Evolutionary conservation across 164 flowering plant species (phyloP).

Genomic region (Stephania cephalantha): DNA sequence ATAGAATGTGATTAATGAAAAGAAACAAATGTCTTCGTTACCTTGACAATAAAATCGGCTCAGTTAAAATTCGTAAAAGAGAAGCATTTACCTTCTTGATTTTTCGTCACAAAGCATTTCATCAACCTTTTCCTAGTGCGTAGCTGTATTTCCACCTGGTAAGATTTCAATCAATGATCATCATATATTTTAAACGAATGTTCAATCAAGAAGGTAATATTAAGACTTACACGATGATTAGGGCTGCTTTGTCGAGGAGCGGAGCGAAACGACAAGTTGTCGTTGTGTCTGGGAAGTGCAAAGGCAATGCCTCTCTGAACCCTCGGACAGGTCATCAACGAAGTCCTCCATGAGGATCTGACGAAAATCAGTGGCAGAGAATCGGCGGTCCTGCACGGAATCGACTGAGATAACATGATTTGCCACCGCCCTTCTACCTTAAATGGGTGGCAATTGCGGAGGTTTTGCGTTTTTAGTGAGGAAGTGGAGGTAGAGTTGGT

Average conservation of each 20-base stretch:
- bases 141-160: constrained; percentile 41
- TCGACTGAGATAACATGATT: constrained; percentile 3
- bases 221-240: constrained; percentile 12
- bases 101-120: constrained; percentile 13
- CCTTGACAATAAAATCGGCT: not conserved
- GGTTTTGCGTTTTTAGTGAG: too few relatives aligned
- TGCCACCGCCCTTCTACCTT: not conserved
- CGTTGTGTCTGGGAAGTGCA: not conserved
- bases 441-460: too few relatives aligned
- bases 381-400: constrained; percentile 7
- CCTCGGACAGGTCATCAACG: not conserved
- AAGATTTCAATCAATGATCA: constrained; percentile 15
- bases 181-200: not conserved
- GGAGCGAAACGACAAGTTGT: not conserved
- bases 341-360: constrained; percentile 4
- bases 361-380: not conserved
- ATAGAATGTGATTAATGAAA: not conserved
- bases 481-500: too few relatives aligned
- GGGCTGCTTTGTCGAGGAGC: not conserved
- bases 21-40: not conserved
- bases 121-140: constrained; percentile 20
- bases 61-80: not conserved
- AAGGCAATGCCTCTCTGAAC: constrained; percentile 4
- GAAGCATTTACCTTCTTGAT: constrained; percentile 24
- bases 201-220: not conserved